Base-by-base conservation (phyloP, 345 rosid species). In the Aethionema arabicum region DNA sequence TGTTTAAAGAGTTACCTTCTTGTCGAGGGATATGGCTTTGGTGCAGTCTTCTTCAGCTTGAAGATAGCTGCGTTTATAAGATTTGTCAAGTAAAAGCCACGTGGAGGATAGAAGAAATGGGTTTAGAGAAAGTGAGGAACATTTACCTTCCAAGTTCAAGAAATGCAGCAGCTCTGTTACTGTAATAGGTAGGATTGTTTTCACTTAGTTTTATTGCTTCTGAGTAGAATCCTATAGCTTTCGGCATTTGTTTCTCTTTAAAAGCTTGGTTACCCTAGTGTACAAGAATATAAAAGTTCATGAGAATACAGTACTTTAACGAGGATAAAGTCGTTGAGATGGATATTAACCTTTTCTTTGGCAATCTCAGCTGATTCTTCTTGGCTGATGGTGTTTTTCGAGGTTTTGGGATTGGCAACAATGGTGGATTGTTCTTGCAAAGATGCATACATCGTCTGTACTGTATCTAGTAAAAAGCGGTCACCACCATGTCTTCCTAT, bases 121-220 rank as follows among this genome's bases (percentile, higher is more conserved):
- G 41, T 0, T 50, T 33, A 56, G 4, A 40, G 50, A 10, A 68
- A 40, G 46, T 16, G 57, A 30, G 44, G 40, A 67, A 61, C 40
- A 14, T 41, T 52, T 75, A 95, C 99, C 96, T 85, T 52, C 85
- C 74, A 7, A 79, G 30, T 72, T 77, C 97, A 59, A 95, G 96
- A 78, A 86, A 85, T 32, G 97, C 97, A 56, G 99, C 99, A 64
- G 97, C 95, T 80, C 99, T 83, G 79, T 95, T 95, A 64, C 85
- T 83, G 72, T 86, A 95, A 65, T 88, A 95, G 5, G 95, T 95
- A 51, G 99, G 97, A 72, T 82, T 95, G 50, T 70, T 84, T 37
- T 75, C 85, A 47, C 62, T 83, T 37, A 90, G 83, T 74, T 76
- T 95, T 73, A 95, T 85, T 72, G 99, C 99, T 65, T 95, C 96